phyloP scores from a whole-genome alignment of 495 filamentous ascomycete species.

The Xylaria scruposa region DNA sequence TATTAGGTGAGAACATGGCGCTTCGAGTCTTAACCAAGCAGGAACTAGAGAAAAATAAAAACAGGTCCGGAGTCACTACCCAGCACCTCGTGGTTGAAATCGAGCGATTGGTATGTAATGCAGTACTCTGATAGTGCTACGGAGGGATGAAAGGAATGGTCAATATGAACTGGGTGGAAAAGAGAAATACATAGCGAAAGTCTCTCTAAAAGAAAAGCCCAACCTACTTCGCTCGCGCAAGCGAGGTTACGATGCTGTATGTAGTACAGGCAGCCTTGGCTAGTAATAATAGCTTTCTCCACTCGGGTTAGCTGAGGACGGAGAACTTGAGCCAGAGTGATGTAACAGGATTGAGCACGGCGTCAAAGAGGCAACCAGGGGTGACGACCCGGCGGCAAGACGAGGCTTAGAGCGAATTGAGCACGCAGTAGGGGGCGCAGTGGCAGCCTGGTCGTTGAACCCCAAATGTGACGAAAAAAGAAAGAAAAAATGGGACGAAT shows the following conservation, averaged over 20 bases:
- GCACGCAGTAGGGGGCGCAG: constrained; percentile 1
- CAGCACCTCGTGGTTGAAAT: neutral
- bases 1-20: constrained; percentile 42
- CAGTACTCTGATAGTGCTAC: neutral
- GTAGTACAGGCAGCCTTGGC: constrained; percentile 18
- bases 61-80: neutral
- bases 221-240: constrained; percentile 8
- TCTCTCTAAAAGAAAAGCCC: neutral
- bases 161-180: neutral
- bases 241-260: constrained; percentile 14
- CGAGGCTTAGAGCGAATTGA: constrained; percentile 17
- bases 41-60: neutral
- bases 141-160: neutral
- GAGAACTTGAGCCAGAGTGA: constrained; percentile 8
- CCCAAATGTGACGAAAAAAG: neutral
- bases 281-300: constrained; percentile 24
- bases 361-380: constrained; percentile 18
- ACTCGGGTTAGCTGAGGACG: constrained; percentile 13
- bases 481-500: neutral
- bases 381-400: constrained; percentile 17
- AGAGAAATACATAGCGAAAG: neutral
- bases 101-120: neutral
- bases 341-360: constrained; percentile 11
- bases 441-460: neutral
- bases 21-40: neutral